Conservation (phyloP, 169 alveolate genomes). For the Eimeria praecox region DNA sequence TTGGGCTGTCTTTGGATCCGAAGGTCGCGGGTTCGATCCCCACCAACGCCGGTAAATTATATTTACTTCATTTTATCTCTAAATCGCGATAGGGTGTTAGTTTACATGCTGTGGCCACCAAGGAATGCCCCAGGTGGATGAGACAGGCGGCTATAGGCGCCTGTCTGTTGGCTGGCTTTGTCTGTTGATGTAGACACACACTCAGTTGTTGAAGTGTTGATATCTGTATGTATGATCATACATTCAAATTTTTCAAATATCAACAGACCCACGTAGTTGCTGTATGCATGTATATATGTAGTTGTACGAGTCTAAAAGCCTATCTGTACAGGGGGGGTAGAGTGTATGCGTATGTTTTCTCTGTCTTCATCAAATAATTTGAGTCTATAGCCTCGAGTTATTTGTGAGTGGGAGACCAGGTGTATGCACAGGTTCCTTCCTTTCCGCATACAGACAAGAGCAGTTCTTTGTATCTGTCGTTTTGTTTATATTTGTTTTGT, state of each 20-base stretch:
- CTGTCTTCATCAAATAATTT: neutral
- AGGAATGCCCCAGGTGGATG: neutral
- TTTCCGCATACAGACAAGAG: neutral
- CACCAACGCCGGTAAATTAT: slow-evolving; percentile 85
- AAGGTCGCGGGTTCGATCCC: slow-evolving; percentile 93
- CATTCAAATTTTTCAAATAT: too few species aligned
- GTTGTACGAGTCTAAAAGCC: too few species aligned
- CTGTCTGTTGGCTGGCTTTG: neutral
- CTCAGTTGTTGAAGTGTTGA: too few species aligned
- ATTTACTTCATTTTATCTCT: neutral
- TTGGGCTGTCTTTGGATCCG: slow-evolving; percentile 93
- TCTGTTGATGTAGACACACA: neutral
- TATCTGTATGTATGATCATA: too few species aligned
- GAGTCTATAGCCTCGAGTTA: too few species aligned
- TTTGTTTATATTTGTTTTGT: too few species aligned
- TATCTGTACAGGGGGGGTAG: neutral
- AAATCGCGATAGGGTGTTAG: neutral
- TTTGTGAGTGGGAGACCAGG: too few species aligned
- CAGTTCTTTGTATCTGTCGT: neutral
- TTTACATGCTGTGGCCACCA: neutral
- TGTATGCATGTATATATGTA: neutral
- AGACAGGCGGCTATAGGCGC: neutral
- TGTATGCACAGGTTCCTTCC: too few species aligned
- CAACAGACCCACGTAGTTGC: too few species aligned
- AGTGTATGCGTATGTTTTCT: too few species aligned